Conservation (phyloP, 73 alveolate genomes). For the Paramecium primaurelia region DNA sequence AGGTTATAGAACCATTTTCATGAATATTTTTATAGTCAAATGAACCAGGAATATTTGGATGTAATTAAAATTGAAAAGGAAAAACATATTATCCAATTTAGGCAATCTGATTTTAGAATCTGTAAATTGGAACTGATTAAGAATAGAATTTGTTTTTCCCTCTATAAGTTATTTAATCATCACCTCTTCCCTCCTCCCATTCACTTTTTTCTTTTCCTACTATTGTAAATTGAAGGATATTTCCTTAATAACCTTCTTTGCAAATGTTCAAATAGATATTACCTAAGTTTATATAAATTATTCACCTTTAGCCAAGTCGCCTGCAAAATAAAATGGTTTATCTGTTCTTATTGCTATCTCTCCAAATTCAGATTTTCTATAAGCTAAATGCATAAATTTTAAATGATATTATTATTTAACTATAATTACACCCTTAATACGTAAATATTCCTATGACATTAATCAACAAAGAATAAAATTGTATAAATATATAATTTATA, state of each 20-base stretch:
- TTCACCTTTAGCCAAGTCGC: neutral
- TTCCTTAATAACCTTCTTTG: neutral
- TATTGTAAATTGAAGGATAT: neutral
- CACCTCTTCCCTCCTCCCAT: neutral
- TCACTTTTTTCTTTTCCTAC: neutral
- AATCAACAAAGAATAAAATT: too few species aligned
- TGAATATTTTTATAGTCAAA: neutral
- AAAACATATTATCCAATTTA: conserved; percentile 14
- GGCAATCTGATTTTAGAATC: neutral
- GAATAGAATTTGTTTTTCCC: neutral
- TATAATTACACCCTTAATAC: too few species aligned
- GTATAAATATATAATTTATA: too few species aligned
- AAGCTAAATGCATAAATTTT: neutral
- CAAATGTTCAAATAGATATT: neutral
- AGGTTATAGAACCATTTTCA: neutral
- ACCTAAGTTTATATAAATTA: neutral
- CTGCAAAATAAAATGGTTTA: conserved; percentile 41
- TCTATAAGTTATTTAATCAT: neutral
- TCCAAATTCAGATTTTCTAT: neutral
- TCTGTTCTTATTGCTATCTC: neutral
- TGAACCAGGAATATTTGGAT: neutral
- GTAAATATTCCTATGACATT: too few species aligned
- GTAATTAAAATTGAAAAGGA: neutral
- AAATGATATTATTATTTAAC: too few species aligned
- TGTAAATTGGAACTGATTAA: neutral